Base-by-base conservation (phyloP, 495 filamentous ascomycete species). In the Lepidopterella palustris region DNA sequence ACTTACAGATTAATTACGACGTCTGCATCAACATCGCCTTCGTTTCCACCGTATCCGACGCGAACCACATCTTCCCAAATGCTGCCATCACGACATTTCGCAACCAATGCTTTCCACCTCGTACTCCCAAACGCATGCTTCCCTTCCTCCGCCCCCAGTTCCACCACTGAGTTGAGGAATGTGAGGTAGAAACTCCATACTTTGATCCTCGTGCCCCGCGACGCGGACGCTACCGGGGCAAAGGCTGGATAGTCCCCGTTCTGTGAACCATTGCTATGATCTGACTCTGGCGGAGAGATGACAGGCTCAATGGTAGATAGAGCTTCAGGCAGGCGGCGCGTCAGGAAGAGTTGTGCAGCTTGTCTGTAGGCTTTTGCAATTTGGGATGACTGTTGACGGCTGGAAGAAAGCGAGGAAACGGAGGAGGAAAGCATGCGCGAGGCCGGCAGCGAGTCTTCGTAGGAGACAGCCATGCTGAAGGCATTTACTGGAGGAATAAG, bases 161-260 rank as follows among this genome's bases (percentile, higher is more conserved):
- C 91, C 32, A 92, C 78, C 48, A 96, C 87, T 24, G 88, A 88
- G 74, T 96, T 95, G 31, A 97, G 79, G 24, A 97, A 82, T 0
- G 90, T 95, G 52, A 97, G 82, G 72, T 97, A 97, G 64, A 98
- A 79, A 72, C 89, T 95, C 95, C 95, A 98, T 55, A 97, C 84
- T 72, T 96, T 97, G 73, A 96, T 89, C 61, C 92, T 79, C 58
- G 87, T 89, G 39, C 83, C 85, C 53, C 84, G 79, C 49, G 87
- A 87, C 56, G 87, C 87, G 60, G 76, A 78, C 53, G 84, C 83
- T 52, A 96, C 84, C 2, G 88, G 88, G 42, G 89, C 87, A 27
- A 77, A 73, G 15, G 68, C 60, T 13, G 72, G 64, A 13, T 60
- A 42, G 31, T 61, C 61, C 11, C 56, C 64, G 23, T 64, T 56